Evolutionary conservation across 768 basidiomycete genomes (phyloP), one percentile per base, ranked within the genome.

Genomic region (Serendipita vermifera): DNA sequence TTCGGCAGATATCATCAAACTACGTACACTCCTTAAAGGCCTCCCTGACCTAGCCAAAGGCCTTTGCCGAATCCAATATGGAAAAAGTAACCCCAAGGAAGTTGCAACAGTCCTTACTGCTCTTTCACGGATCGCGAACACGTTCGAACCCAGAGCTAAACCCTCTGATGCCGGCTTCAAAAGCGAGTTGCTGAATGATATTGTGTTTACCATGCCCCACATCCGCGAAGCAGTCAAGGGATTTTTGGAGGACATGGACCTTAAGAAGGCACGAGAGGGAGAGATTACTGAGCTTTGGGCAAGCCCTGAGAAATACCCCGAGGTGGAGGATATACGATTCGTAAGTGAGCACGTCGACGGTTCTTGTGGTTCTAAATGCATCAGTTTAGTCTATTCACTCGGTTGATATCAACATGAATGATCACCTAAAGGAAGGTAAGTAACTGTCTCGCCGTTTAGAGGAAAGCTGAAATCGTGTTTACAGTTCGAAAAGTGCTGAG

Each of bases 21-120:
- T 94, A n/a, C 79, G 85, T 15, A 74, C 78, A 33, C 65, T 79
- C n/a, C 71, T 94, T 56, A 81, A 71, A 64, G 77, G 77, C 32
- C 73, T 91, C n/a, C 91, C 92, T 0, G 92, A 97, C 66, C 78
- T 97, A 41, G 81, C 85, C 0, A 84, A 79, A 64, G 94, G 94
- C 0, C 70, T 98, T 14, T 85, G 82, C 59, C 74, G 91, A 29
- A 85, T 97, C 31, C 89, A 93, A 64, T 94, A 94, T 62, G 87
- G 90, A 43, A 60, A 88, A 83, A 91, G 88, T 54, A 83, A 84
- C 1, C 87, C 93, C 0, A 75, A 81, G 64, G 94, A 99, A 64
- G 75, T 97, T 11, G 77, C 81, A 0, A 66, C 78, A 3, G 72
- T 97, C 14, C 75, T 98, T 3, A 74, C 78, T 4, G 86, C 88